Conservation (phyloP, 441 rosid genomes). For the Adansonia rubrostipa region DNA sequence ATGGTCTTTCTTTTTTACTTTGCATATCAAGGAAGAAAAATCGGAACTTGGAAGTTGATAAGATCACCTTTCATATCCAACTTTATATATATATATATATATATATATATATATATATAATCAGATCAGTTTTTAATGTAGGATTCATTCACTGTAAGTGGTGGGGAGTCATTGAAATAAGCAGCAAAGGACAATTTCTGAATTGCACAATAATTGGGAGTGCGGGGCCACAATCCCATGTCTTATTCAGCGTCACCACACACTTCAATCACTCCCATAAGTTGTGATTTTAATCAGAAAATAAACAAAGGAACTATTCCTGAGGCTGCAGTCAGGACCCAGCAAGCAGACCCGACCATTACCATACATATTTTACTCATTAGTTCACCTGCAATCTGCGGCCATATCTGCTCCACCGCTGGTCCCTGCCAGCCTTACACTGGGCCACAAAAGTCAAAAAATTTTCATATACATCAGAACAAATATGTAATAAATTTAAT, state of each 20-base stretch:
- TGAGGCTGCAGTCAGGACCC: neutral
- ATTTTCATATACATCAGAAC: too few relatives aligned
- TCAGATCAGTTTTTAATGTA: neutral
- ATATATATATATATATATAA: too few relatives aligned
- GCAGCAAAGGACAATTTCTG: neutral
- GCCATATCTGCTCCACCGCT: neutral
- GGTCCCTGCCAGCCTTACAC: neutral
- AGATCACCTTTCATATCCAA: neutral
- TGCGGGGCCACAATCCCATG: neutral
- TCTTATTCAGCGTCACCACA: neutral
- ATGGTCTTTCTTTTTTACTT: neutral
- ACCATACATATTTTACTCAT: neutral
- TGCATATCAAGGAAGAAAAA: neutral
- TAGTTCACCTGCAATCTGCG: neutral
- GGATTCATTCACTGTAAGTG: neutral
- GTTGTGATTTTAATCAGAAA: neutral
- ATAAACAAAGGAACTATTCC: neutral
- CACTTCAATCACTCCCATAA: neutral
- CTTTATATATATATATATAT: too few relatives aligned
- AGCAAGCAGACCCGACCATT: conserved; percentile 1
- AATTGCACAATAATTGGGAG: neutral
- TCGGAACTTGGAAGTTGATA: neutral
- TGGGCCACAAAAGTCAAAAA: neutral
- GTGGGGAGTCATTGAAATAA: neutral
- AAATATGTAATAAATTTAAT: too few relatives aligned